These are phyloP conservation scores for Botrytis byssoidea DNA, from an alignment of 2,329 filamentous ascomycete species.

Conservation along the genomic window DNA sequence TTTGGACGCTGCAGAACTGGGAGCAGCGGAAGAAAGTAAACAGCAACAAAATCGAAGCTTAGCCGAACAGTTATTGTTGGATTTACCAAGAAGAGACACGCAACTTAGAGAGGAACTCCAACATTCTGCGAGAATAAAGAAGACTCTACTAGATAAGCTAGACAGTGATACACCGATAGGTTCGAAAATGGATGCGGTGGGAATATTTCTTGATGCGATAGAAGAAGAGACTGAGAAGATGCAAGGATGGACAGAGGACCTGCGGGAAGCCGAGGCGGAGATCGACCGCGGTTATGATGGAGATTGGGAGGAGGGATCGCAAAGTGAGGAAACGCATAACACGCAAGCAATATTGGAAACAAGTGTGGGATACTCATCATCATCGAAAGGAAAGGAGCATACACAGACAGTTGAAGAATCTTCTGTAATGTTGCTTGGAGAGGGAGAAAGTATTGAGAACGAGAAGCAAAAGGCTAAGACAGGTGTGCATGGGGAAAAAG, in stretches of 20 bases:
- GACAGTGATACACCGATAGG: neutral
- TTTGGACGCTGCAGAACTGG: conserved; percentile 1
- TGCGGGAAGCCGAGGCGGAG: neutral
- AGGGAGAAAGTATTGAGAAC: neutral
- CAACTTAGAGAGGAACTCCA: neutral
- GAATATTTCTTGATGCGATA: neutral
- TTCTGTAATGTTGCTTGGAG: neutral
- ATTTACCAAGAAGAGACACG: neutral
- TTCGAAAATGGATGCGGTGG: neutral
- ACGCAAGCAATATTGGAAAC: neutral
- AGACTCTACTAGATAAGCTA: neutral
- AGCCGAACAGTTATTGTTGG: neutral
- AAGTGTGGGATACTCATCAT: no score
- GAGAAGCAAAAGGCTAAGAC: neutral
- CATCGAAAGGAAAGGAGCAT: neutral
- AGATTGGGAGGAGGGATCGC: neutral
- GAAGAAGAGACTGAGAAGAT: neutral
- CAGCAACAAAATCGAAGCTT: neutral
- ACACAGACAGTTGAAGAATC: neutral
- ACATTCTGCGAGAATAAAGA: neutral
- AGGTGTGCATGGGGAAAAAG: neutral
- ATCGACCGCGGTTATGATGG: neutral
- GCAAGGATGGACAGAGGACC: neutral
- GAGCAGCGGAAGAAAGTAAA: neutral
- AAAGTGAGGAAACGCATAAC: neutral